Base-by-base conservation (phyloP, 345 rosid species). In the Nasturtium officinale region DNA sequence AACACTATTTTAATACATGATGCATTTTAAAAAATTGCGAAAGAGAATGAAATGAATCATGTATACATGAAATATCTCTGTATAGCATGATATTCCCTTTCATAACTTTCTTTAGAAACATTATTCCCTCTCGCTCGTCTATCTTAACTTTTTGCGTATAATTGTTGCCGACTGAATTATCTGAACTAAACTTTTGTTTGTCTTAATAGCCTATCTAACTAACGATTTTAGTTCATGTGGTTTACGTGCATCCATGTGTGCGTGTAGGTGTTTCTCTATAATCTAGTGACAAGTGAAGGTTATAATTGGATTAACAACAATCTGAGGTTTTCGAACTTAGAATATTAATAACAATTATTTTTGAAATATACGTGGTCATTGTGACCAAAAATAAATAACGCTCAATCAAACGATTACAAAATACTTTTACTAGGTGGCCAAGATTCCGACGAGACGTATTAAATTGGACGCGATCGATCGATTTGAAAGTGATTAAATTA, bases 401-500 rank as follows among this genome's bases (percentile, higher is more conserved):
- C 4, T 23, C 59, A 40, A 17, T 40, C 35, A 53, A 62, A 23
- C 23, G 9, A 61, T 7, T 9, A 30, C 18, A 73, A 35, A 23
- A 26, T 2, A 26, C 1, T 32, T 33, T 7, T 3, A 28, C 17
- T 66, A 65, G 52, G 48, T 18, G 21, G 52, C 52, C 15, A 30
- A 23, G 67, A 70, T 70, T 33, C 17, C 33, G 58, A 59, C 46
- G 70, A 72, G 57, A 43, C 52, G 67, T 61, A 62, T 30, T 52
- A 18, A 20, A 52, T 52, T 51, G 30, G 43, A 32, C 8, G 52
- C 21, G 61, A 18, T 17, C 21, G 61, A 18, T 17, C 61, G 28
- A 25, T 56, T 56, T 13, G 5, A 55, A 40, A 54, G 9, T 61
- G 46, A 18, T 53, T 63, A 15, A 20, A 42, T 2, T 35, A 32